Evolutionary conservation across 805 yeast species (phyloP).

Genomic region (Candida pseudofarinosa): DNA sequence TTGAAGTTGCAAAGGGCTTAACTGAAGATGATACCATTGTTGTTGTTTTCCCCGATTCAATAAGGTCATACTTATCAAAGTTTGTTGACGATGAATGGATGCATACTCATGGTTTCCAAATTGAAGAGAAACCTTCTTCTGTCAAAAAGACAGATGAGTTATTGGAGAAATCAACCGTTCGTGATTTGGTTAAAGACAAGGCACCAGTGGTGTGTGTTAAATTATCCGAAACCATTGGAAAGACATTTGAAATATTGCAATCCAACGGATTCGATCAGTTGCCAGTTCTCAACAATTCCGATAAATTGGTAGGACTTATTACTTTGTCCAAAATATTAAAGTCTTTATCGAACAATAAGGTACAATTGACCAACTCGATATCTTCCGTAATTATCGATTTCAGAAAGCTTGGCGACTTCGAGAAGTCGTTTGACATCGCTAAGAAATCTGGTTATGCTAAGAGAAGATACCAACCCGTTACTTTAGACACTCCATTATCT

Average conservation of each 20-base stretch:
- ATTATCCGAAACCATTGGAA: conserved; percentile 53
- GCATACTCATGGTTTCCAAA: conserved; percentile 65
- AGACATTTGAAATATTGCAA: conserved; percentile 66
- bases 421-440: conserved; percentile 59
- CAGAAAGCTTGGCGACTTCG: conserved; percentile 64
- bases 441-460: conserved; percentile 53
- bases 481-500: conserved; percentile 58
- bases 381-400: conserved; percentile 66
- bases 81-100: conserved; percentile 92
- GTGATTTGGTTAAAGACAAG: conserved; percentile 57
- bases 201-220: conserved; percentile 78
- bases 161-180: conserved; percentile 46
- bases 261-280: conserved; percentile 80
- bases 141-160: conserved; percentile 40
- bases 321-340: conserved; percentile 72
- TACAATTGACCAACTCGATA: conserved; percentile 53
- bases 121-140: conserved; percentile 43
- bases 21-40: conserved; percentile 73
- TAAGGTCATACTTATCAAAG: conserved; percentile 81
- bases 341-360: conserved; percentile 57
- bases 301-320: conserved; percentile 68
- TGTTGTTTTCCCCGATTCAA: conserved; percentile 80
- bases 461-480: conserved; percentile 64
- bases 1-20: conserved; percentile 62
- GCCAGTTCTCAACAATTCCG: conserved; percentile 62